These are phyloP conservation scores for Rhynchosporium graminicola DNA, from an alignment of 2,329 filamentous ascomycete genomes.

Conservation along the genomic window DNA sequence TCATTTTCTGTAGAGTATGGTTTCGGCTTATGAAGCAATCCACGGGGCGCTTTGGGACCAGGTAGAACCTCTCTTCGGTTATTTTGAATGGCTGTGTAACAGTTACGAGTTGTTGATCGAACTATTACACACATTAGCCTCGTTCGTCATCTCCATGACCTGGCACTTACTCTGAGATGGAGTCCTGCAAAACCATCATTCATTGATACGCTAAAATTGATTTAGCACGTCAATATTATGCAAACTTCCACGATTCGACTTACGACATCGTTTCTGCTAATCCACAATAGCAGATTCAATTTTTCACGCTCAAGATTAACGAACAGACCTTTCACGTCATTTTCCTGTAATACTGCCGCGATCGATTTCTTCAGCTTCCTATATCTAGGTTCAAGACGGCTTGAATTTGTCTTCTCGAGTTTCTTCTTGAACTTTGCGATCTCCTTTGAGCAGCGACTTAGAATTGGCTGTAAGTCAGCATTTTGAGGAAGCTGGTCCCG, in stretches of 20 bases:
- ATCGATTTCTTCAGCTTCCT: neutral
- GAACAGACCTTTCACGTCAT: conserved; percentile 10
- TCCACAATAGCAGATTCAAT: neutral
- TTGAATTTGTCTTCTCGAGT: neutral
- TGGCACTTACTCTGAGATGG: no score
- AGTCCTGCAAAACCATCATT: no score
- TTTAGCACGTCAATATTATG: no score
- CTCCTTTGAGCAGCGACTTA: neutral
- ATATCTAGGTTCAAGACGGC: neutral
- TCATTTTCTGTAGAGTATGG: conserved; percentile 26
- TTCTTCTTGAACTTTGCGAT: neutral
- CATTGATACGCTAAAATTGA: no score
- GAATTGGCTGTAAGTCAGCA: neutral
- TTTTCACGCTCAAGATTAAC: conserved; percentile 1
- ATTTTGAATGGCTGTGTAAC: neutral
- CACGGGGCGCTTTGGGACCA: conserved; percentile 22
- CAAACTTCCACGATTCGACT: neutral
- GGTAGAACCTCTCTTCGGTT: conserved; percentile 8
- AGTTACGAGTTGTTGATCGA: neutral
- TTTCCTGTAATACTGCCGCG: neutral
- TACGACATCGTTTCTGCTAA: neutral
- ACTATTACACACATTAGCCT: neutral
- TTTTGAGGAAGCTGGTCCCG: neutral
- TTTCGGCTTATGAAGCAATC: conserved; percentile 28
- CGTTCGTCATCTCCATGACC: neutral